Conservation (phyloP, 2,329 filamentous ascomycete species). For the Ascochyta koolunga region DNA sequence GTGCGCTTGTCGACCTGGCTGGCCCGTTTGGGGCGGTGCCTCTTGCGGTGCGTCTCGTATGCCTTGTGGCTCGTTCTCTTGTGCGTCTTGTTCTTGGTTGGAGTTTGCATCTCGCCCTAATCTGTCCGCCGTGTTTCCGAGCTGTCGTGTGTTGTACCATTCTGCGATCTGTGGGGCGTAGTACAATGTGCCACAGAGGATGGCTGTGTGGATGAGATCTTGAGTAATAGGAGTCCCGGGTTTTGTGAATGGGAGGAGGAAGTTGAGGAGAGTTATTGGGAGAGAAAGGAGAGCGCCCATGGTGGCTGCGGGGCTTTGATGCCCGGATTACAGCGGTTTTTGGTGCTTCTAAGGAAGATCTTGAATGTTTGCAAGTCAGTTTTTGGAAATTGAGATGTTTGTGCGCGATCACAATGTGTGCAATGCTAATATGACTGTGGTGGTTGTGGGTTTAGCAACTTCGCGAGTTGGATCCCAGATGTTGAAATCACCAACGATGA, state of each 20-base stretch:
- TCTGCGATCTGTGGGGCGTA: slow-evolving; percentile 55
- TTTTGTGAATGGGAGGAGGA: slow-evolving; percentile 56
- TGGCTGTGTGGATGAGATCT: slow-evolving; percentile 54
- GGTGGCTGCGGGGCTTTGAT: slow-evolving; percentile 11
- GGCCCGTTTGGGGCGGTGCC: background rate
- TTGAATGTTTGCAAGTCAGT: background rate
- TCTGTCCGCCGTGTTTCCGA: slow-evolving; percentile 10
- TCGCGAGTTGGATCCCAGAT: slow-evolving; percentile 1
- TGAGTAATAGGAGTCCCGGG: slow-evolving; percentile 54
- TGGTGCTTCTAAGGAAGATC: background rate
- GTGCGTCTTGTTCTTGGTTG: background rate
- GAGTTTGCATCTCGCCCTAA: background rate
- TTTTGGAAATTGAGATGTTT: background rate
- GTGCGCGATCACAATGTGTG: background rate
- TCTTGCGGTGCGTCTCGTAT: background rate
- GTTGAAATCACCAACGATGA: slow-evolving; percentile 10
- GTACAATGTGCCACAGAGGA: slow-evolving; percentile 54
- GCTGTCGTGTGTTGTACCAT: slow-evolving; percentile 39
- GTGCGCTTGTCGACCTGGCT: slow-evolving; percentile 1
- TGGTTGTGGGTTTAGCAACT: background rate
- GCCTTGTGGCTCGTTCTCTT: background rate
- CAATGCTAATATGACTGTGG: background rate
- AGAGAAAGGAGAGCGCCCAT: slow-evolving; percentile 42
- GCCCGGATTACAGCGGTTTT: background rate
- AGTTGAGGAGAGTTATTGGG: slow-evolving; percentile 46